Evolutionary conservation across 768 basidiomycete species (phyloP), one percentile per base, ranked within the genome.

Genomic region (Mycena vitilis): DNA sequence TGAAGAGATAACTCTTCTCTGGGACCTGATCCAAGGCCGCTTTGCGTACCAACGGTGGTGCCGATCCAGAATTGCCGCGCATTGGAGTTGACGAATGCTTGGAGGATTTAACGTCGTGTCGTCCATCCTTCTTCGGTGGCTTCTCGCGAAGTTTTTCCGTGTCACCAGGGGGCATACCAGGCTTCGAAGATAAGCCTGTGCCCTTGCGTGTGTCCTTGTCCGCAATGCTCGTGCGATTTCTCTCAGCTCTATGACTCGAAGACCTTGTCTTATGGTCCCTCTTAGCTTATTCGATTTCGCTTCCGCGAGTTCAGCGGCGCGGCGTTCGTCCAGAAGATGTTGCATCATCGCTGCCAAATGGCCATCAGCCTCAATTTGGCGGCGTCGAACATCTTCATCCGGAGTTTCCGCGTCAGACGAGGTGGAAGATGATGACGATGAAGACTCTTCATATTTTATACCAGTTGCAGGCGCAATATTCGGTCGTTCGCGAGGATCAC

Each of bases 151-250:
- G n/a, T n/a, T n/a, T n/a, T n/a, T n/a, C n/a, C n/a, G n/a, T n/a
- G n/a, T n/a, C n/a, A n/a, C n/a, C n/a, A n/a, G n/a, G n/a, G n/a
- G n/a, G n/a, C n/a, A n/a, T n/a, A n/a, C n/a, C n/a, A n/a, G n/a
- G n/a, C n/a, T n/a, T n/a, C n/a, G n/a, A n/a, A n/a, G n/a, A n/a
- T n/a, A n/a, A n/a, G n/a, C n/a, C n/a, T n/a, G n/a, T n/a, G n/a
- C n/a, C n/a, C n/a, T n/a, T n/a, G n/a, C n/a, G n/a, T n/a, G n/a
- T 49, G 48, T 49, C 48, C 25, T 52, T 52, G 51, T 48, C 22
- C n/a, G 6, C 25, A 30, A 34, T 15, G 25, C 51, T 2, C 2
- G 51, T 30, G 25, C 13, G 51, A 8, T 5, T 2, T 13, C 12
- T 30, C 30, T 15, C 25, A 10, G 23, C 51, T 52, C 2, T 52